Evolutionary conservation across 1,284 basidiomycete species (phyloP), one percentile per base, ranked within the genome.

Genomic region (Somion occarium): DNA sequence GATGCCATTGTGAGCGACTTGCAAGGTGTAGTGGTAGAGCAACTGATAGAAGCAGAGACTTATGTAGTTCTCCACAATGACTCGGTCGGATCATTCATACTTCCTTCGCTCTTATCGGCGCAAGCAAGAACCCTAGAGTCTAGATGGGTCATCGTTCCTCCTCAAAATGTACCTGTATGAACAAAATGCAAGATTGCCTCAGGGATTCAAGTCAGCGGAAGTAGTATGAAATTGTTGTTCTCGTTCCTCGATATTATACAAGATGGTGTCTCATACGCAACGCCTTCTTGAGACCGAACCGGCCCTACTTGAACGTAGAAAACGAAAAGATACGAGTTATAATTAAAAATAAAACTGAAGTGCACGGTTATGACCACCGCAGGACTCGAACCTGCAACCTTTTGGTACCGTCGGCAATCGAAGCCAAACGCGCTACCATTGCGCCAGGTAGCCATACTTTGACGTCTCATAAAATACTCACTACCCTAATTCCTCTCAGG

Each of bases 341-440:
- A n/a, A 41, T 9, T 22, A 62, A 70, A 64, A 69, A 63, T 9
- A 9, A 15, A 7, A 34, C 30, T 7, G 7, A 62, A 7, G 30
- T 7, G 30, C 30, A 34, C 7, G 15, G 15, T 15, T 34, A 68
- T 82, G 79, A 82, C 81, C 80, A 82, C 82, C 79, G 83, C 83
- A 86, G 82, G 85, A 85, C 83, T 88, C 85, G 85, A 88, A 88
- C 85, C 84, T 85, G 82, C 83, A 85, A 81, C 83, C 83, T 85
- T 83, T 83, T 85, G 83, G 49, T 50, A 39, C 49, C 49, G 41
- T 50, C 49, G 41, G 49, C 49, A 25, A 50, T 50, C 85, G 85
- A 87, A 88, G 84, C 84, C 85, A 87, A 85, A 88, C 83, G 84
- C 85, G 84, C 85, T 87, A 86, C 85, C 85, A 84, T 83, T 83